Base-by-base conservation (phyloP, 2,329 filamentous ascomycete species). In the Xylogone sp. region DNA sequence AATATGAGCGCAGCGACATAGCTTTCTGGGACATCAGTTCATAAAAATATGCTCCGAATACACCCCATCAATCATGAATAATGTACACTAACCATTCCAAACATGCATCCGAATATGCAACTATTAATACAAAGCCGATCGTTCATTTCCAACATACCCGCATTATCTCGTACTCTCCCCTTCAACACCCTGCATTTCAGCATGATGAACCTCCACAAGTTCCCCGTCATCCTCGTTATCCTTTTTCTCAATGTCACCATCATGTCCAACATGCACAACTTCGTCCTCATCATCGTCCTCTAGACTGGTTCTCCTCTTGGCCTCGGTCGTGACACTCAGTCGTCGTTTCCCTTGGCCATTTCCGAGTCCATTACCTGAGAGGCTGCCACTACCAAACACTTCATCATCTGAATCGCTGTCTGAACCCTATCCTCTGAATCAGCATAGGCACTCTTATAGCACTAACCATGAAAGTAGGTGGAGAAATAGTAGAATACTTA, bases 281-380 rank as follows among this genome's bases (percentile, higher is more conserved):
- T 62, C 62, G 21, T 62, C 60, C 42, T 62, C 62, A 39, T 66
- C 65, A 46, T 66, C 64, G 57, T 67, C 65, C 51, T 67, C 65
- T 3, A 68, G 50, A 53, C 62, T 67, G 22, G 63, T 66, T 44
- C 65, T 59, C 51, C 64, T 52, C 55, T 62, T 65, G 44, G 65
- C 65, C 54, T 66, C 64, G 1, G 62, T 66, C 34, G 64, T 66
- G 12, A 50, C 53, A 53, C 58, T 62, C 42, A 63, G 44, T 42
- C 59, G 56, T 51, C 59, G 57, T 53, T 53, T 57, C 18, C 48
- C 50, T 53, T 53, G 56, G 16, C 48, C 50, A 5, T 42, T 45
- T 16, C 53, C 50, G 18, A 27, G 46, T 24, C 21, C 48, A 13
- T 43, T 47, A 29, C 53, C 45, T 16, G 19, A n/a, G n/a, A 39